Percentiles rank a stretch among this genome's conserved stretches.
These are phyloP conservation scores for Colletotrichum brevisporum DNA, from an alignment of 2,329 filamentous ascomycete species.

Conservation along the genomic window DNA sequence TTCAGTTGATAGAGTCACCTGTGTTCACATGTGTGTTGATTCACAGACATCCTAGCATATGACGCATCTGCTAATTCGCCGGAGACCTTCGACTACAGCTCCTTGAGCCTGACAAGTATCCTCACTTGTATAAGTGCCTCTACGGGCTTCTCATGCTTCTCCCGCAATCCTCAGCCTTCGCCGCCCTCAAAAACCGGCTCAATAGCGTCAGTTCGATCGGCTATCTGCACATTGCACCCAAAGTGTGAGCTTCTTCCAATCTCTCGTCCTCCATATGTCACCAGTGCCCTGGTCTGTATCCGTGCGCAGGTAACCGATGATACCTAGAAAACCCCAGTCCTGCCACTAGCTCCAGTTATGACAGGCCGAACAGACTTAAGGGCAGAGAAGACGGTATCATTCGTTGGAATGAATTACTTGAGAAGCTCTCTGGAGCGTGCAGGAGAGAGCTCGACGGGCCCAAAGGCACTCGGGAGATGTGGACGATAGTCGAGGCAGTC, in stretches of 20 bases:
- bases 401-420: slow-evolving; percentile 91
- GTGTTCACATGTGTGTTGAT: slow-evolving; percentile 91
- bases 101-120: slow-evolving; percentile 94
- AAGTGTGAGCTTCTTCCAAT: slow-evolving; percentile 72
- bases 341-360: slow-evolving; percentile 71
- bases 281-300: no score
- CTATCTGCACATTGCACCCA: slow-evolving; percentile 85
- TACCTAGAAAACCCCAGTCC: slow-evolving; percentile 53
- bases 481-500: slow-evolving; percentile 59
- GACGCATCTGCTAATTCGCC: neutral
- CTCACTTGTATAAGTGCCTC: slow-evolving; percentile 96
- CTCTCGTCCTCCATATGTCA: no score
- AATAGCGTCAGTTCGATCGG: slow-evolving; percentile 98
- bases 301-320: slow-evolving; percentile 25
- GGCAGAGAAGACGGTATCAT: slow-evolving; percentile 87
- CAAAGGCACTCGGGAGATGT: slow-evolving; percentile 71
- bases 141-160: slow-evolving; percentile 98
- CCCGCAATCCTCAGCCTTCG: slow-evolving; percentile 98
- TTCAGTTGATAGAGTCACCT: slow-evolving; percentile 95
- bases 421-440: slow-evolving; percentile 94
- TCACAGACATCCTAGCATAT: neutral
- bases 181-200: slow-evolving; percentile 93
- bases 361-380: slow-evolving; percentile 84
- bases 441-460: slow-evolving; percentile 84
- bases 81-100: slow-evolving; percentile 93